Evolutionary conservation across 176 grass and related monocot species (phyloP), one percentile per base, ranked within the genome.

Genomic region (Juncus inflexus): DNA sequence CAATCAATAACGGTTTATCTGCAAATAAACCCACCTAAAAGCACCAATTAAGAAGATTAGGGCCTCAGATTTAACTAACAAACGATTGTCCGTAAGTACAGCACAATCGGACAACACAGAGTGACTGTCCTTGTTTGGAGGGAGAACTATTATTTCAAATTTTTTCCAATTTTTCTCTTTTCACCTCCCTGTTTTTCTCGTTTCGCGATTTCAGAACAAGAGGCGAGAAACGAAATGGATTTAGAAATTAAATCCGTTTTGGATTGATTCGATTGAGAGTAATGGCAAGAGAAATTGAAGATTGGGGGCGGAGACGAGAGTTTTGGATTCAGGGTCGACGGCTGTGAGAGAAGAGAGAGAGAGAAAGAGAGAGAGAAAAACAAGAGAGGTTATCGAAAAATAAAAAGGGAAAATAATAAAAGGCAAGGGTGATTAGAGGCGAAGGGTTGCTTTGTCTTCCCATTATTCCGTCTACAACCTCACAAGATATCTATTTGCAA

Each of bases 391-490:
- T 90, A 86, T 79, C 86, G 73, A 76, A 73, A 67, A 65, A 38
- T 62, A 58, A 15, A 45, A 40, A 59, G 40, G 16, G 7, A 66
- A 43, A 72, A 73, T 50, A 83, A 69, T 67, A 86, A 84, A 77
- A 78, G 81, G 54, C 12, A 47, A 28, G 76, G 58, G 52, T 82
- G 79, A 86, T 90, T 82, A 79, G 86, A 78, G 77, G 83, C 50
- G 42, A 9, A 62, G 58, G 58, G 41, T 39, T 47, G 19, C 37
- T 56, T 74, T 64, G 60, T 47, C 43, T n/a, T 60, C 19, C 7
- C 2, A 2, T 8, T 36, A 6, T 61, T 36, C 4, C 56, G 6
- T 6, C 11, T 61, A 5, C 15, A 36, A 1, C 28, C 28, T 11
- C 7, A 36, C 19, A 28, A 28, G 19, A 28, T 28, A 28, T 28